Base-by-base conservation (phyloP, 192 early-diverging fungal genomes). In the Linnemannia exigua region DNA sequence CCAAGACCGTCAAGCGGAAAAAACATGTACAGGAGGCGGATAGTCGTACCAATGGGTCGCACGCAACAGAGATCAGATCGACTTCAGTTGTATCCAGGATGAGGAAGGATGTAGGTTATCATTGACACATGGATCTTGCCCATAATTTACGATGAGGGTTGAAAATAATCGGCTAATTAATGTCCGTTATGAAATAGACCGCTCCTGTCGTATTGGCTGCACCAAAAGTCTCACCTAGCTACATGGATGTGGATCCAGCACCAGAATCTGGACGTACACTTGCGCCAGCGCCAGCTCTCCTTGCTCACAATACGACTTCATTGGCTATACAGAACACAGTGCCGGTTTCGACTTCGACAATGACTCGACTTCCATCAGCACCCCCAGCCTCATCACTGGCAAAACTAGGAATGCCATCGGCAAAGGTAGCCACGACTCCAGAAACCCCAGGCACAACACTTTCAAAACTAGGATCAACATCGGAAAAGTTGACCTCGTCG, bases 1-100 rank as follows among this genome's bases (percentile, higher is more conserved):
- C 67, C n/a, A 76, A 74, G 35, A 58, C 67, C 2, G 61, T 84
- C n/a, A 84, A 77, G 51, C 81, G 81, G 75, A 83, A 78, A 70
- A 77, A 78, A 28, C 54, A 31, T 25, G 36, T 7, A 38, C 5
- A 33, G 47, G 58, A 71, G 22, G 35, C 28, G 66, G 52, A 38
- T 16, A 61, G 3, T 41, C 19, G 4, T 8, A 19, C 19, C 8
- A 1, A 5, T 7, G 6, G 44, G 20, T n/a, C 51, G 5, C 20
- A 70, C 47, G 33, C 25, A 8, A 8, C 25, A 28, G 41, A 22
- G 2, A 31, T 9, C 4, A n/a, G 15, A 7, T 20, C 38, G 25
- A 37, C 25, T 6, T 72, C 77, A 2, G 15, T 85, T 17, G 68
- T 85, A 2, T 69, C 83, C 14, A 61, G 38, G 69, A 79, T 85